phyloP scores from a whole-genome alignment of 768 basidiomycete species.

The Trichaptum fuscoviolaceum region DNA sequence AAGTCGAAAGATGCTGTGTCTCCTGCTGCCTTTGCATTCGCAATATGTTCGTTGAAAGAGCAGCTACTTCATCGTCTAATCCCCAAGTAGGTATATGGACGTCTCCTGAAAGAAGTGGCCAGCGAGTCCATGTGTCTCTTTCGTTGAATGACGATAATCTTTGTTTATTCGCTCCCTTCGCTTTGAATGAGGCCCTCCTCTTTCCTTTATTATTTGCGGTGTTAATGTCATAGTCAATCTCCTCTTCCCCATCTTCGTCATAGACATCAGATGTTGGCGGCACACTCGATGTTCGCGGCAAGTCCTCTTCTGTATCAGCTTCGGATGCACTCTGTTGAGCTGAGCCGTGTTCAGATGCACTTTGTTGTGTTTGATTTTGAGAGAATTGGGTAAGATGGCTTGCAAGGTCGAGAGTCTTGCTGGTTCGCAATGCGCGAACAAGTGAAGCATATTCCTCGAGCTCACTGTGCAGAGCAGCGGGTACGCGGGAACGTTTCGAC shows the following conservation, averaged over 20 bases:
- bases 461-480: constrained; percentile 54
- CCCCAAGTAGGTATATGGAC: constrained; percentile 64
- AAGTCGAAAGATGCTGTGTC: constrained; percentile 11
- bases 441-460: constrained; percentile 64
- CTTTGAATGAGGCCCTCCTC: not conserved
- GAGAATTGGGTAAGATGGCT: constrained; percentile 38
- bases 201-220: constrained; percentile 1
- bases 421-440: constrained; percentile 57
- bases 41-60: constrained; percentile 37
- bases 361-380: constrained; percentile 8
- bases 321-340: constrained; percentile 16
- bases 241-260: not conserved
- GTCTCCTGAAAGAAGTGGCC: constrained; percentile 64
- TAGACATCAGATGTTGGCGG: not conserved
- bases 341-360: constrained; percentile 10
- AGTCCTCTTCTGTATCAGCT: constrained; percentile 23
- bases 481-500: constrained; percentile 41
- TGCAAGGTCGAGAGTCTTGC: constrained; percentile 51
- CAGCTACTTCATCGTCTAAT: constrained; percentile 61
- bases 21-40: constrained; percentile 14
- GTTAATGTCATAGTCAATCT: not conserved
- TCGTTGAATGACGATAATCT: constrained; percentile 5
- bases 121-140: constrained; percentile 63
- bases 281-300: constrained; percentile 8
- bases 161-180: not conserved